Conservation (phyloP, 2,329 filamentous ascomycete genomes). For the Fusarium staphyleae region DNA sequence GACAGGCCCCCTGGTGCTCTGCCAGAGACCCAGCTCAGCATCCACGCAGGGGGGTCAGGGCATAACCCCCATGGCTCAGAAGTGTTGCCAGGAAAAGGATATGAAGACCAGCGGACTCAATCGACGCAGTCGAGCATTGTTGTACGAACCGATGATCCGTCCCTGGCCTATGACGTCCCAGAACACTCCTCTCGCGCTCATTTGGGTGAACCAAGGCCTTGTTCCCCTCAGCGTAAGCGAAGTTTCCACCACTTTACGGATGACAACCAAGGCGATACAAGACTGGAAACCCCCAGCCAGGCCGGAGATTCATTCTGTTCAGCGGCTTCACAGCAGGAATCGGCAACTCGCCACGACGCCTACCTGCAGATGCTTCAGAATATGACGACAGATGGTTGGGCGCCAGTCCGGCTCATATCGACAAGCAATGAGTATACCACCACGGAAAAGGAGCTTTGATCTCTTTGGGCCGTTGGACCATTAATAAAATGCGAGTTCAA, state of each 20-base stretch:
- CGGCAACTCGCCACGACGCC: conserved; percentile 42
- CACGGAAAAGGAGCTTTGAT: conserved; percentile 46
- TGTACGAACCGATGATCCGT: neutral
- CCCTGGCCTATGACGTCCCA: neutral
- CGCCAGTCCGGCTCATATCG: conserved; percentile 45
- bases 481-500: no score
- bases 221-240: conserved; percentile 28
- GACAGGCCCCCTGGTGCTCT: conserved; percentile 4
- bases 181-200: neutral
- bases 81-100: neutral
- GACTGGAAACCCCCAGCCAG: conserved; percentile 6
- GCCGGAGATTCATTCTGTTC: conserved; percentile 25
- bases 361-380: conserved; percentile 46
- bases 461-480: no score
- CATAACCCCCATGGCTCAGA: neutral
- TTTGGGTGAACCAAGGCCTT: neutral
- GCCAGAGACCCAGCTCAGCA: conserved; percentile 11
- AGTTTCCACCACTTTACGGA: conserved; percentile 19
- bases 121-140: neutral
- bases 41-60: neutral
- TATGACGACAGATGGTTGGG: conserved; percentile 41
- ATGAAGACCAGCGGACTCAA: neutral
- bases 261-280: neutral
- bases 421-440: conserved; percentile 45
- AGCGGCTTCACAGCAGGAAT: conserved; percentile 26